Evolutionary conservation across 2,329 filamentous ascomycete genomes (phyloP).

Genomic region (Fusarium nodosum): DNA sequence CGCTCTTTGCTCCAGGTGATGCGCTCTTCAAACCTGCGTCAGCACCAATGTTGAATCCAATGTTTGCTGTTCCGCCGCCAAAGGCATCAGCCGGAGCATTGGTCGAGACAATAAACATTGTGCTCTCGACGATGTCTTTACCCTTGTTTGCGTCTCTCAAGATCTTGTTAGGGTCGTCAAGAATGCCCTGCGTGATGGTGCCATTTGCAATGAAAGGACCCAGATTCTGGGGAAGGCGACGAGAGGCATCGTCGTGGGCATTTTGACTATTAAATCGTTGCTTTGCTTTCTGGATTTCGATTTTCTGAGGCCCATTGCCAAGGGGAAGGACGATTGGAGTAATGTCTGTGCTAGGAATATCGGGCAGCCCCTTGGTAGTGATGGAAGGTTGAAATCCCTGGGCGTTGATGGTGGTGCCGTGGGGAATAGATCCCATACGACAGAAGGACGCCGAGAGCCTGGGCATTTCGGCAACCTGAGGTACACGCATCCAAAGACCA

Average conservation of each 20-base stretch:
- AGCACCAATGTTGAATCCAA: slow-evolving; percentile 2
- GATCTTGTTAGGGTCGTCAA: background rate
- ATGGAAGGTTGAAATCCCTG: background rate
- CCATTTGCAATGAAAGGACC: background rate
- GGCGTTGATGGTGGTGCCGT: slow-evolving; percentile 2
- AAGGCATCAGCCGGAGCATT: background rate
- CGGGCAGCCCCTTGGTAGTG: background rate
- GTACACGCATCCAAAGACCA: slow-evolving; percentile 3
- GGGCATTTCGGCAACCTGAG: background rate
- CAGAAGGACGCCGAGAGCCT: background rate
- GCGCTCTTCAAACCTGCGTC: background rate
- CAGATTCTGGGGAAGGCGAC: background rate
- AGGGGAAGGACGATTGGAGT: background rate
- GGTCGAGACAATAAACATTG: slow-evolving; percentile 7
- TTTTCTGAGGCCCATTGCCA: too few relatives aligned
- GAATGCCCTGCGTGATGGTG: background rate
- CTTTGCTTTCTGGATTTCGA: too few relatives aligned
- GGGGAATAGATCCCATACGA: slow-evolving; percentile 8
- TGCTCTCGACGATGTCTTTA: background rate
- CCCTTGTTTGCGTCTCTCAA: background rate
- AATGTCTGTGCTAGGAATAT: background rate
- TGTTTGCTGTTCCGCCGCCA: slow-evolving; percentile 4
- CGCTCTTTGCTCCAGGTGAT: background rate
- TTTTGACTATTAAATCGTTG: background rate
- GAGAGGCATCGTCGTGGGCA: background rate